Evolutionary conservation across 345 rosid genomes (phyloP), one percentile per base, ranked within the genome.

Genomic region (Camelina sativa): DNA sequence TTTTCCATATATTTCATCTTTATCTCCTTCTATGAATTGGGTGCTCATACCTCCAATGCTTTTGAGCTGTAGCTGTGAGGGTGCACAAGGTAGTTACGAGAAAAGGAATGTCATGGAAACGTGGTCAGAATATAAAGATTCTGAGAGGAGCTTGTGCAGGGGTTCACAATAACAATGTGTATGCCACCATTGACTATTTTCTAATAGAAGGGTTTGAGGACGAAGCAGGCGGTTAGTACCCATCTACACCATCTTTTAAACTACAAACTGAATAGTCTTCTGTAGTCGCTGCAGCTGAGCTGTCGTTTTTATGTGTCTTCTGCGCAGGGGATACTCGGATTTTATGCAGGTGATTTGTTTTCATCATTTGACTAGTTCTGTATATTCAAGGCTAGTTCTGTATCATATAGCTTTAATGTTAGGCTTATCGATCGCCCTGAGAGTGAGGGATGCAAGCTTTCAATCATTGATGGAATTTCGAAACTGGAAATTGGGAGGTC

Each of bases 101-200:
- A 80, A 82, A 83, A 46, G 87, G 83, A 37, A 35, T 4, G 69
- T 68, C 58, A 2, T 89, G 92, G 97, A 85, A 65, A 75, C 47
- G 75, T 60, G 89, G 86, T 30, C 89, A 91, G 77, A 85, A 73
- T 40, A 82, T 91, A 73, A 91, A 89, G 80, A 52, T 91, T 80
- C 73, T 83, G 40, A 89, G n/a, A 82, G 94, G 94, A 62, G 92
- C 94, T 48, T 86, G 65, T 65, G 77, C 86, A 4, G 84, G 86
- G 23, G 69, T 70, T 72, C 76, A 81, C 63, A 80, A 82, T 8
- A 69, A 57, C 30, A 86, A 86, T 67, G 53, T 87, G 28, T 87
- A 84, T 52, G 92, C 89, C 23, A 91, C 86, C 22, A 12, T 91
- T 58, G 94, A 91, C 66, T 80, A 86, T 81, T 85, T 91, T 63